These are phyloP conservation scores for Datisca glomerata DNA, from an alignment of 306 rosid species.

Conservation along the genomic window DNA sequence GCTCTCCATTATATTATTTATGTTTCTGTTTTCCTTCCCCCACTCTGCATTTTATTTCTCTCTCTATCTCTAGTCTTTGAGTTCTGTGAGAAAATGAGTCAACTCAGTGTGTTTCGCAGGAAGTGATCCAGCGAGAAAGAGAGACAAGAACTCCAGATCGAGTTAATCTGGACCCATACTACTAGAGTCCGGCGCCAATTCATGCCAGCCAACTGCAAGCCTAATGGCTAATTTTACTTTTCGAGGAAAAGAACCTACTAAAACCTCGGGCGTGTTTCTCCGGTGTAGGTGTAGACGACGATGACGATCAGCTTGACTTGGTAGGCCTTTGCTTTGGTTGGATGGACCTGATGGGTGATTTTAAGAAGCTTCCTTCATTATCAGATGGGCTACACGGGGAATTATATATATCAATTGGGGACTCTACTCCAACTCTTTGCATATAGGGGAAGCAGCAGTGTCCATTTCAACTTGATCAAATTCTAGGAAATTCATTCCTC, in stretches of 20 bases:
- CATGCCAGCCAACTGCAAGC: conserved; percentile 26
- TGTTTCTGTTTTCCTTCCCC: background rate
- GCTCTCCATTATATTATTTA: background rate
- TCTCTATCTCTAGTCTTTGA: background rate
- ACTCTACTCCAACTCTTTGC: conserved; percentile 37
- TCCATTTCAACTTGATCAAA: conserved; percentile 42
- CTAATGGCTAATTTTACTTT: conserved; percentile 56
- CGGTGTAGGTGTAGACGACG: conserved; percentile 38
- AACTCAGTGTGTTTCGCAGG: conserved; percentile 72
- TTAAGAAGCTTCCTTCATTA: conserved; percentile 34
- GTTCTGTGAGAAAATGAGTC: conserved; percentile 44
- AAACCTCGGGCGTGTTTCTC: conserved; percentile 80
- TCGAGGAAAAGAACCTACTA: conserved; percentile 91
- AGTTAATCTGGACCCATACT: too few species aligned
- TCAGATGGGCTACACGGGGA: conserved; percentile 50
- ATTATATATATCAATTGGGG: conserved; percentile 39
- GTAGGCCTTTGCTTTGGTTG: conserved; percentile 55
- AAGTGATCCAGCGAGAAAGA: conserved; percentile 38
- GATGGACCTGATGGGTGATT: conserved; percentile 38
- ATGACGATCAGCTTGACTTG: conserved; percentile 61
- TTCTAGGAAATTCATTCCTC: conserved; percentile 34
- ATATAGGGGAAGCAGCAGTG: conserved; percentile 23
- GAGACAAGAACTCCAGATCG: conserved; percentile 61
- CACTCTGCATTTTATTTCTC: background rate
- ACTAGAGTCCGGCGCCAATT: too few species aligned